These are phyloP conservation scores for Peronospora destructor DNA, from an alignment of 352 stramenopile species.

Conservation along the genomic window DNA sequence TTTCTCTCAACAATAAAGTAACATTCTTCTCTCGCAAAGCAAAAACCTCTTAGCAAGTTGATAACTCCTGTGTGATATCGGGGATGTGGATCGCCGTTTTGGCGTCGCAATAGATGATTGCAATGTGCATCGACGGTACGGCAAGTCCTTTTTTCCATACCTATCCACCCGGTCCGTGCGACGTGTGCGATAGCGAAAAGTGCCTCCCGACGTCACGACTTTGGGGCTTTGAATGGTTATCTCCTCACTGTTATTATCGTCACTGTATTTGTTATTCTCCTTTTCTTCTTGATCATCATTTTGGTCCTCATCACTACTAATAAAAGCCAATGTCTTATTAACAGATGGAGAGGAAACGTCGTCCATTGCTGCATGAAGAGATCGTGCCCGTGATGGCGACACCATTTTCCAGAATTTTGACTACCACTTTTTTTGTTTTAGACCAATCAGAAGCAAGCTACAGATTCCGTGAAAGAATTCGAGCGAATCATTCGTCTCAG, in stretches of 20 bases:
- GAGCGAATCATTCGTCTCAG: too few relatives aligned
- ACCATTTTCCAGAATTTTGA: slow-evolving; percentile 6
- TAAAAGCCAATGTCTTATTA: slow-evolving; percentile 30
- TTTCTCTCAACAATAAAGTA: not conserved
- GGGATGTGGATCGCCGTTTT: slow-evolving; percentile 3
- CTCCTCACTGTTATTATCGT: slow-evolving; percentile 5
- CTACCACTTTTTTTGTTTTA: slow-evolving; percentile 2
- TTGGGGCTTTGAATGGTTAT: not conserved
- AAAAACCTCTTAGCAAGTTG: slow-evolving; percentile 13
- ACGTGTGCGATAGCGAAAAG: slow-evolving; percentile 28
- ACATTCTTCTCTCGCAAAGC: not conserved
- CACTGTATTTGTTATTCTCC: slow-evolving; percentile 5
- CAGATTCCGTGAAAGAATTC: too few relatives aligned
- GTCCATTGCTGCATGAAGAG: slow-evolving; percentile 24
- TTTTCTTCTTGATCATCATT: slow-evolving; percentile 12
- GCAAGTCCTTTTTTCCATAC: slow-evolving; percentile 20
- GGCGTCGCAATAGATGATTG: slow-evolving; percentile 13
- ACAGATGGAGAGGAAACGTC: slow-evolving; percentile 25
- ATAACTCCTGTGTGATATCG: slow-evolving; percentile 9
- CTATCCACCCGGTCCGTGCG: slow-evolving; percentile 22
- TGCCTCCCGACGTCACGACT: slow-evolving; percentile 3
- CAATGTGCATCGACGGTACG: slow-evolving; percentile 9
- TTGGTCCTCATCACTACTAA: slow-evolving; percentile 25
- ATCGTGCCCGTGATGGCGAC: slow-evolving; percentile 23
- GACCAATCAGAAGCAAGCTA: slow-evolving; percentile 13